Evolutionary conservation across 768 basidiomycete species (phyloP).

Genomic region (Vararia minispora): DNA sequence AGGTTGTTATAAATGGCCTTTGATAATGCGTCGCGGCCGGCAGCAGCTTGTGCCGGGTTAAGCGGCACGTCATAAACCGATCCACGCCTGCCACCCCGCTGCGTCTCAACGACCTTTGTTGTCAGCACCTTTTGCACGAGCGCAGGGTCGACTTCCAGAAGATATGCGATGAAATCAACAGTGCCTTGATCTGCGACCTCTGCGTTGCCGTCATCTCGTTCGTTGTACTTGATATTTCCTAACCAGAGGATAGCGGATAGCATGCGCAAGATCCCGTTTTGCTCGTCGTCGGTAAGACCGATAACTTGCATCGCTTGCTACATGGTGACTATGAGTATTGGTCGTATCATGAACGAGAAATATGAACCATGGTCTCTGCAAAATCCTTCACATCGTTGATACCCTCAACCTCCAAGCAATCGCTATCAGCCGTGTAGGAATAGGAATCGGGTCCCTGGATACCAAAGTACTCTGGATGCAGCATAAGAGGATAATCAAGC

Average conservation of each 20-base stretch:
- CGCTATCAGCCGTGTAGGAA: conserved; percentile 84
- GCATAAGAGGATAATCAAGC: background rate
- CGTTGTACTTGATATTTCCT: conserved; percentile 86
- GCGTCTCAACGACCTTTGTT: conserved; percentile 81
- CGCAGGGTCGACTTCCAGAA: conserved; percentile 78
- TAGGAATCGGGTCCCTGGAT: conserved; percentile 95
- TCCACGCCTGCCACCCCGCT: conserved; percentile 83
- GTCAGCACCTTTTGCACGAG: conserved; percentile 83
- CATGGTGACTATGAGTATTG: conserved; percentile 1
- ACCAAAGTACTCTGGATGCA: conserved; percentile 72
- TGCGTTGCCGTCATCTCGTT: conserved; percentile 86
- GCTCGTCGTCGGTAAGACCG: conserved; percentile 76
- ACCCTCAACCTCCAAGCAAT: conserved; percentile 82
- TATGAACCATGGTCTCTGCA: conserved; percentile 72
- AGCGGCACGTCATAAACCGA: conserved; percentile 96
- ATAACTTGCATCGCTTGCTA: conserved; percentile 92
- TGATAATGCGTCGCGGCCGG: conserved; percentile 84
- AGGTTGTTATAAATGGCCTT: conserved; percentile 98
- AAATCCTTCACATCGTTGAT: conserved; percentile 89
- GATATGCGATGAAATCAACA: conserved; percentile 90
- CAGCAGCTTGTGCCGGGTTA: conserved; percentile 82
- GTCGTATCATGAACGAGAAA: background rate
- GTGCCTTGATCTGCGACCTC: conserved; percentile 70
- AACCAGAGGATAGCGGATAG: conserved; percentile 90
- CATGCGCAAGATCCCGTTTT: conserved; percentile 88